Evolutionary conservation across 106 monocot species (phyloP), one percentile per base, ranked within the genome.

Genomic region (Agapanthus africanus): DNA sequence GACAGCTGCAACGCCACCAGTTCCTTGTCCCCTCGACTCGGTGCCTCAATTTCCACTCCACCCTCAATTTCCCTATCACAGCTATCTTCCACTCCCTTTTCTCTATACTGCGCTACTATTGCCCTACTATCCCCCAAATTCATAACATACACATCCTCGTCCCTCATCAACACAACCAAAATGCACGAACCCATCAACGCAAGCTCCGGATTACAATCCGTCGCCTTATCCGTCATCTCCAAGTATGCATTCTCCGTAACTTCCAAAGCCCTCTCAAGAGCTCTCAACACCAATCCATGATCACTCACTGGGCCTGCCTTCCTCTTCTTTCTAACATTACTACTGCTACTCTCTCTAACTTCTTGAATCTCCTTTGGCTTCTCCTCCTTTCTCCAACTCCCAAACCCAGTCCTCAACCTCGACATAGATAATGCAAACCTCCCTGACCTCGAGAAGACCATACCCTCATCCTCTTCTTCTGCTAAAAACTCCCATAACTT

Each of bases 121-220:
- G 87, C 94, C 10, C 90, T 79, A 67, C 90, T 87, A 68, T 94
- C 94, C 1, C 94, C 94, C 3, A 94, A 66, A 71, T 94, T 94
- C 94, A 94, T 87, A 26, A 87, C 84, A 73, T 90, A 94, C 35
- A 94, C 90, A 75, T 94, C 85, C 18, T 94, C 87, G 11, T 84
- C 90, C 74, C 80, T 90, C 76, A 94, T 78, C 57, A 94, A 50
- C 38, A 74, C 79, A 42, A 80, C 90, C 64, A 94, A 69, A 73
- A 90, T 40, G 73, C 94, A 94, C 0, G 94, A 90, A 2, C 94
- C 94, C 65, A 75, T 84, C 41, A 94, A 59, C 28, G 90, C 94
- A 9, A 94, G 37, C 80, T 94, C 94, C 16, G 94, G 94, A 21
- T 85, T 87, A 38, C 67, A 66, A 28, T 54, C 77, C 69, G 90